Conservation (phyloP, 208 protist genomes). For the Tritrichomonas musculus region DNA sequence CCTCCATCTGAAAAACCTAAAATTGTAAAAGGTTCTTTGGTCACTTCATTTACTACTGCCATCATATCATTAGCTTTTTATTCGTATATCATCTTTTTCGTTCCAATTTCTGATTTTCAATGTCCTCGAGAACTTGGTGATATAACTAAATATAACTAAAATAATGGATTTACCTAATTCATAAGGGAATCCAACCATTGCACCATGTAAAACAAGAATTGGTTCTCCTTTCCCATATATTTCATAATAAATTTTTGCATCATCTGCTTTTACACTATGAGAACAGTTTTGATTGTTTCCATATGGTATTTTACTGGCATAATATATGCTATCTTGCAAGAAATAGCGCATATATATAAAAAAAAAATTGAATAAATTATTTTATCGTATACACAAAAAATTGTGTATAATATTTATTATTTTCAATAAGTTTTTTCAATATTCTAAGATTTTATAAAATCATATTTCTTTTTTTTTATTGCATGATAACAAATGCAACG, state of each 20-base stretch:
- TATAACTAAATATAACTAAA: not conserved
- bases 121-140: not conserved
- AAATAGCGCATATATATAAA: too few relatives aligned
- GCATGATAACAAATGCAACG: too few relatives aligned
- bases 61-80: not conserved
- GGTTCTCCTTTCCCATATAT: not conserved
- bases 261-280: not conserved
- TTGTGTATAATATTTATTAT: too few relatives aligned
- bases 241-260: not conserved
- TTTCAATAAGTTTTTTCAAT: too few relatives aligned
- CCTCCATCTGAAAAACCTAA: not conserved
- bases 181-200: not conserved
- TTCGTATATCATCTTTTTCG: not conserved
- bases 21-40: not conserved
- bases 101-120: not conserved
- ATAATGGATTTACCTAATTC: not conserved
- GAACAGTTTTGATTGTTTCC: not conserved
- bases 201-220: not conserved
- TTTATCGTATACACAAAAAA: too few relatives aligned
- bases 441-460: too few relatives aligned
- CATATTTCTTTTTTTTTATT: too few relatives aligned
- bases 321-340: too few relatives aligned
- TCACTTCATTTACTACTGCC: not conserved
- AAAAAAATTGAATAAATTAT: too few relatives aligned
- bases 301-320: not conserved